Evolutionary conservation across 2,329 filamentous ascomycete species (phyloP).

Genomic region (Arthrinium phaeospermum): DNA sequence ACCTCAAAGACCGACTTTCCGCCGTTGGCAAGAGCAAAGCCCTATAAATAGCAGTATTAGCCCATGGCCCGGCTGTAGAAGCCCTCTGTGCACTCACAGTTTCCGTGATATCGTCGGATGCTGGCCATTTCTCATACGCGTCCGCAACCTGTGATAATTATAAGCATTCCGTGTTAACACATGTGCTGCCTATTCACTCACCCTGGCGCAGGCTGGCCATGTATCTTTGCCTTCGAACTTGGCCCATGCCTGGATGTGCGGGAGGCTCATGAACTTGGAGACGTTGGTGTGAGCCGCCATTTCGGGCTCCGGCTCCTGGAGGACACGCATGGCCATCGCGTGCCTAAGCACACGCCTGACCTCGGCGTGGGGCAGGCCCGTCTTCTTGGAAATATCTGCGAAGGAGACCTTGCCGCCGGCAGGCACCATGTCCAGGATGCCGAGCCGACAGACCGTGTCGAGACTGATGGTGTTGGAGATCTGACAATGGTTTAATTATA

Average conservation of each 20-base stretch:
- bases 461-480: conserved; percentile 1
- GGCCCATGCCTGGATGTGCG: conserved; percentile 7
- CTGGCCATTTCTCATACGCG: conserved; percentile 6
- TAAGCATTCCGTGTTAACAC: not conserved
- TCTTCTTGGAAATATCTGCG: not conserved
- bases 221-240: not conserved
- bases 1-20: conserved; percentile 15
- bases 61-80: conserved; percentile 20
- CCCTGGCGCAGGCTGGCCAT: conserved; percentile 13
- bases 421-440: conserved; percentile 5
- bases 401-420: conserved; percentile 2
- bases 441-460: conserved; percentile 1
- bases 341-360: conserved; percentile 2
- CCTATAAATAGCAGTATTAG: conserved; percentile 29
- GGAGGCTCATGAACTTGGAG: conserved; percentile 14
- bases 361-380: not conserved
- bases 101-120: conserved; percentile 6
- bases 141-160: conserved; percentile 23
- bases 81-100: conserved; percentile 23
- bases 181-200: not conserved
- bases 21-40: conserved; percentile 27
- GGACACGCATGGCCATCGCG: conserved; percentile 10
- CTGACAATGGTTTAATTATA: not conserved
- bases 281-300: conserved; percentile 16
- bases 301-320: conserved; percentile 12